phyloP scores from a whole-genome alignment of 495 filamentous ascomycete genomes.

The Penicillium soppii region DNA sequence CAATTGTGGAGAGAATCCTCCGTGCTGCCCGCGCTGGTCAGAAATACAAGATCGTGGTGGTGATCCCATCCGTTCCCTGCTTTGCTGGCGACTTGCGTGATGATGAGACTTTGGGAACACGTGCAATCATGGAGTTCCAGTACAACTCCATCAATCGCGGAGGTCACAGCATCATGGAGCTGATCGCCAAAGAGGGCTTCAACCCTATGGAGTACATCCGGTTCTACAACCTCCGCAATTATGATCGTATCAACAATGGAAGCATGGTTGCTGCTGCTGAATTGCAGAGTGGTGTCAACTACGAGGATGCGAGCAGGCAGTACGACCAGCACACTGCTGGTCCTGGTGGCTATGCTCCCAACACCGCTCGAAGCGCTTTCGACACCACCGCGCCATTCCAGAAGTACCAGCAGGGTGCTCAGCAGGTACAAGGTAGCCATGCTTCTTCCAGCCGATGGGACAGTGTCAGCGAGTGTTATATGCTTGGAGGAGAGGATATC shows the following conservation, averaged over 20 bases:
- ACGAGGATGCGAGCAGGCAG: constrained; percentile 66
- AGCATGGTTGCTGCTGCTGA: constrained; percentile 63
- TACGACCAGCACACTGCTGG: constrained; percentile 54
- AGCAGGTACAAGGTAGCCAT: constrained; percentile 33
- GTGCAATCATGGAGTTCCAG: constrained; percentile 96
- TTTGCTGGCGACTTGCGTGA: constrained; percentile 86
- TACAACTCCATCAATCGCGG: constrained; percentile 89
- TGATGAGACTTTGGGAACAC: constrained; percentile 77
- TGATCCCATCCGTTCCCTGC: constrained; percentile 85
- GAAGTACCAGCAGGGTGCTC: constrained; percentile 68
- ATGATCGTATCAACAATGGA: constrained; percentile 83
- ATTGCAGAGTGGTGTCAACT: constrained; percentile 66
- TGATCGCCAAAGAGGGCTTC: constrained; percentile 67
- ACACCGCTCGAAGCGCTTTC: constrained; percentile 34
- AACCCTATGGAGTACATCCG: constrained; percentile 79
- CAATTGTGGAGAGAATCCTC: constrained; percentile 84
- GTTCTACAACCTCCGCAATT: constrained; percentile 94
- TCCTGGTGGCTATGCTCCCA: constrained; percentile 40
- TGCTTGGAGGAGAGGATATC: constrained; percentile 77
- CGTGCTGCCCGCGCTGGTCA: constrained; percentile 69
- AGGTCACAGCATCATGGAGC: constrained; percentile 82
- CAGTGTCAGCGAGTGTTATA: constrained; percentile 77
- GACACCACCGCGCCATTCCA: constrained; percentile 47
- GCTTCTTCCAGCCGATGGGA: constrained; percentile 60
- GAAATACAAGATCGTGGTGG: constrained; percentile 79